Base-by-base conservation (phyloP, 2,329 filamentous ascomycete species). In the Fusarium cyanostomum region DNA sequence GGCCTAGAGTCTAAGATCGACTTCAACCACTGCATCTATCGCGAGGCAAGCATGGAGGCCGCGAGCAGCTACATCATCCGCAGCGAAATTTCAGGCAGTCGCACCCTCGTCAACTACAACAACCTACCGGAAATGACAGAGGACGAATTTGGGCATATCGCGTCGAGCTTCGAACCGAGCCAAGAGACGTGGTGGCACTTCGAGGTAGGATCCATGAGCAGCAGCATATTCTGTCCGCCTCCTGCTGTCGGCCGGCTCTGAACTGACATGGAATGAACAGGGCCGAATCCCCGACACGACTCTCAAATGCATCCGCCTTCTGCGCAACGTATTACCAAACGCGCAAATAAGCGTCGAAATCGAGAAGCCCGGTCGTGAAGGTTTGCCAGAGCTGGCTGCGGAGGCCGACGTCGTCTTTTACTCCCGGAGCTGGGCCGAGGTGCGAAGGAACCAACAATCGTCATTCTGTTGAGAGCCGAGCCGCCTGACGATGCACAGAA, bases 401-500 rank as follows among this genome's bases (percentile, higher is more conserved):
- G 80, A 83, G 66, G 89, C 88, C 21, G 87, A 92, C 70, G 82
- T 91, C 15, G 85, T 92, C n/a, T 91, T 92, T 73, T 92, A 89
- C 75, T 91, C 89, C 11, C 85, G 83, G 68, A 81, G 80, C 46
- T 92, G 90, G 89, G 89, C 89, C 57, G 83, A 88, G 79, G 88
- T 89, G 75, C 75, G 74, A 66, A 41, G 42, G 33, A 41, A 52
- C 43, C 33, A 45, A 51, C 41, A 39, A 55, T 43, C 18, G 27
- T 37, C 42, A 45, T 55, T 39, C 52, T 49, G 52, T 38, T 28
- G 34, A 44, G 34, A 42, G 51, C 44, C 34, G 24, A 28, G 52
- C 42, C 41, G 39, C 41, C 63, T 71, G 53, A 71, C 58, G 46
- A 54, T 51, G 53, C 27, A 51, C 53, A 78, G 76, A 70, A 59